Conservation (phyloP, 1,139 yeast genomes). For the Saccharomycopsis hybrid region DNA sequence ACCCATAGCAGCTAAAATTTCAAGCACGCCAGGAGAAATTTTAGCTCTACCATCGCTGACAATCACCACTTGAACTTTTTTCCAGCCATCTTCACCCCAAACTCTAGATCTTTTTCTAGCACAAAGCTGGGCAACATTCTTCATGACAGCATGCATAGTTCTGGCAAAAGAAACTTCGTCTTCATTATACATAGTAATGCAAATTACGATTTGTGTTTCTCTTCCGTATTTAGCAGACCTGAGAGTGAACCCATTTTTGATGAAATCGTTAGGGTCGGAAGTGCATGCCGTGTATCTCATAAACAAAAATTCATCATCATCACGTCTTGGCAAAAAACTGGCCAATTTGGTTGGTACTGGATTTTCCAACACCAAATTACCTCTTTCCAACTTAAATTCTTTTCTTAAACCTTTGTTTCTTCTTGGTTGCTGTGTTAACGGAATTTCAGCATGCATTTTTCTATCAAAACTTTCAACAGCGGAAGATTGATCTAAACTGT, state of each 20-base stretch:
- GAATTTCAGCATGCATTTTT: constrained; percentile 33
- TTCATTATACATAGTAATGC: constrained; percentile 96
- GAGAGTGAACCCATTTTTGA: constrained; percentile 72
- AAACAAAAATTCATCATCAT: constrained; percentile 85
- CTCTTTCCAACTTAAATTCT: constrained; percentile 64
- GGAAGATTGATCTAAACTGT: constrained; percentile 25
- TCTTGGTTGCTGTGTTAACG: constrained; percentile 51
- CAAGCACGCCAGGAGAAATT: constrained; percentile 74
- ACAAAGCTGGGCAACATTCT: constrained; percentile 81
- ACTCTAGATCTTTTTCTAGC: constrained; percentile 71
- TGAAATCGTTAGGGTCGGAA: constrained; percentile 77
- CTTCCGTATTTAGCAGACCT: constrained; percentile 80
- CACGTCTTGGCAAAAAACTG: constrained; percentile 72
- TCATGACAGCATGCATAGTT: constrained; percentile 90
- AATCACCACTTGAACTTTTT: constrained; percentile 82
- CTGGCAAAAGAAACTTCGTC: constrained; percentile 83
- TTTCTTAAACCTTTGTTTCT: constrained; percentile 50
- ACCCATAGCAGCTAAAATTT: constrained; percentile 86
- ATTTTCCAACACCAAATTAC: constrained; percentile 82
- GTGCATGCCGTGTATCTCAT: constrained; percentile 96
- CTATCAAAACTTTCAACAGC: constrained; percentile 28
- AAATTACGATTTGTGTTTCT: constrained; percentile 82
- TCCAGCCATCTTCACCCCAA: constrained; percentile 97
- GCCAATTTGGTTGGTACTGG: constrained; percentile 86
- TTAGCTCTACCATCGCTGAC: constrained; percentile 92